These are phyloP conservation scores for Curvularia sp. DNA, from an alignment of 2,329 filamentous ascomycete species.

Conservation along the genomic window DNA sequence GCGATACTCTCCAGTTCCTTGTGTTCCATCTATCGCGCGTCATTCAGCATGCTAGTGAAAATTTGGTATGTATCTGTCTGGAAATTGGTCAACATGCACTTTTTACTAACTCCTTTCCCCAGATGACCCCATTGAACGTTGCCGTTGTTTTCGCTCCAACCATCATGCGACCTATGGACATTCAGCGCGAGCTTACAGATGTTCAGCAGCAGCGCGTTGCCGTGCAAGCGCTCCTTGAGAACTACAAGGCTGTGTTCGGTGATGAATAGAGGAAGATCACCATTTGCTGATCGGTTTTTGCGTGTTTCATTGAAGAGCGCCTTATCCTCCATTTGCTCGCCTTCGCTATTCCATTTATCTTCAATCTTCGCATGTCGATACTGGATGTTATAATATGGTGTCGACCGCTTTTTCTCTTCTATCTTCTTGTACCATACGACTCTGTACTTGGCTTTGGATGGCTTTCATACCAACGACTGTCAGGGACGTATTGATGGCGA, in stretches of 20 bases:
- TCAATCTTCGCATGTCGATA: constrained; percentile 13
- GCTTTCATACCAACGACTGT: constrained; percentile 18
- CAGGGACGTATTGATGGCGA: constrained; percentile 22
- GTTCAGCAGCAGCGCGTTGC: constrained; percentile 92
- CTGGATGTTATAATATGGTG: constrained; percentile 11
- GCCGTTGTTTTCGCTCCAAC: constrained; percentile 98
- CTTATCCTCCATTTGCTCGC: neutral
- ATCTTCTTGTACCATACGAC: constrained; percentile 24
- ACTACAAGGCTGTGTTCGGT: constrained; percentile 80
- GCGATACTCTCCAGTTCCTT: constrained; percentile 89
- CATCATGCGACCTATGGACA: constrained; percentile 88
- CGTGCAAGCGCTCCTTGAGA: constrained; percentile 91
- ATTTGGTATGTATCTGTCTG: constrained; percentile 69
- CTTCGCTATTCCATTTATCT: constrained; percentile 6
- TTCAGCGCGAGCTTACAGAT: constrained; percentile 95
- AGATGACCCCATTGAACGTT: constrained; percentile 96
- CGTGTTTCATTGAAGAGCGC: neutral
- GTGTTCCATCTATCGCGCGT: constrained; percentile 93
- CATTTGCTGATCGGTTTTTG: neutral
- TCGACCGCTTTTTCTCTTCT: constrained; percentile 6
- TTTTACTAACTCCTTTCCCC: constrained; percentile 23
- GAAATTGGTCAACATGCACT: neutral
- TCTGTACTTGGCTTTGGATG: constrained; percentile 19
- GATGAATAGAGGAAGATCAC: constrained; percentile 33
- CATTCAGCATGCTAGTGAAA: constrained; percentile 80